A percentile compares a stretch with the other conserved stretches of the same genome.
Conservation (phyloP, 2,329 filamentous ascomycete species). For the Colletotrichum sp. region DNA sequence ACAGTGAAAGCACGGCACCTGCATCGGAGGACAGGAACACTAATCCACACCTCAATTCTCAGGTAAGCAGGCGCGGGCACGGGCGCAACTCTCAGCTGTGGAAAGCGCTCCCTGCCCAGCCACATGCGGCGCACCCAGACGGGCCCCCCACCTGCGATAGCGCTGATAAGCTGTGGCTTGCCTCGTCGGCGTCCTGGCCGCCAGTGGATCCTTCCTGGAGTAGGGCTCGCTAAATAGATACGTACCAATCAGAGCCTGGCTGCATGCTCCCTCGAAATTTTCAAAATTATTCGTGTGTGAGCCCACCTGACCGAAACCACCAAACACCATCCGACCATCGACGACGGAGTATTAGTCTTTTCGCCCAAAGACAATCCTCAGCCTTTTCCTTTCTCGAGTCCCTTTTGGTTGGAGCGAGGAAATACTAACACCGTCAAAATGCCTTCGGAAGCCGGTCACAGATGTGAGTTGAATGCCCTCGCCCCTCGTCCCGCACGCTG, state of each 20-base stretch:
- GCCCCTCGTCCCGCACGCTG: neutral
- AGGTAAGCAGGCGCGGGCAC: neutral
- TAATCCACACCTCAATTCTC: neutral
- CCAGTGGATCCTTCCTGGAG: neutral
- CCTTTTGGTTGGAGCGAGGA: conserved; percentile 51
- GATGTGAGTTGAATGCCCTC: conserved; percentile 69
- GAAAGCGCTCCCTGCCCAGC: neutral
- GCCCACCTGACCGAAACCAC: neutral
- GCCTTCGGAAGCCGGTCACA: conserved; percentile 87
- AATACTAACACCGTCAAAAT: conserved; percentile 68
- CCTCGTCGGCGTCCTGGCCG: neutral
- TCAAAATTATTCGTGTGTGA: neutral
- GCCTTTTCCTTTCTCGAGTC: conserved; percentile 42
- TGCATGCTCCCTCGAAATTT: neutral
- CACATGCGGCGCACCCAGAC: neutral
- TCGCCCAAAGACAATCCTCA: conserved; percentile 43
- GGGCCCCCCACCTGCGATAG: neutral
- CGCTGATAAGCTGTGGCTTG: neutral
- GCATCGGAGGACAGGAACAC: neutral
- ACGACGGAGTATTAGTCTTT: conserved; percentile 27
- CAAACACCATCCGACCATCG: conserved; percentile 14
- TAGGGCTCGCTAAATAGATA: neutral
- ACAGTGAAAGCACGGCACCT: neutral
- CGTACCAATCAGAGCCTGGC: neutral
- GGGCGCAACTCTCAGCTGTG: neutral